Conservation (phyloP, 202 grass and related monocot species). For the Brachypodium distachyon region DNA sequence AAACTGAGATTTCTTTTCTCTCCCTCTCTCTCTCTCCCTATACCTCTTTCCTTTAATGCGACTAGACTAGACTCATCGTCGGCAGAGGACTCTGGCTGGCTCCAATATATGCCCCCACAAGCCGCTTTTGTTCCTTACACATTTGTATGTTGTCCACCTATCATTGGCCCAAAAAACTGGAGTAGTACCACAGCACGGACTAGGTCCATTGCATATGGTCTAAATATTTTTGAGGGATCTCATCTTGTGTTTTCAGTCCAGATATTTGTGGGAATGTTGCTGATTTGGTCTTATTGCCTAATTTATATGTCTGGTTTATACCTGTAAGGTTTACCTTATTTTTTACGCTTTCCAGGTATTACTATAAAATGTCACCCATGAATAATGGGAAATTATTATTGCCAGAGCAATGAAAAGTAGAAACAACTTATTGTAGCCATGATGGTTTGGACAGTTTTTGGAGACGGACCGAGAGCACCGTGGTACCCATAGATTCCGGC, state of each 20-base stretch:
- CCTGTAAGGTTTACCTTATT: too few species aligned
- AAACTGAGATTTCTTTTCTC: not conserved
- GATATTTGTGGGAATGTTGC: not conserved
- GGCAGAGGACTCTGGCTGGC: not conserved
- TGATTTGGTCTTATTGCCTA: not conserved
- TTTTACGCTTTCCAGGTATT: too few species aligned
- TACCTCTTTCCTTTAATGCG: not conserved
- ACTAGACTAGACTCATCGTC: slow-evolving; percentile 7
- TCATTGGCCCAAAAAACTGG: slow-evolving; percentile 5
- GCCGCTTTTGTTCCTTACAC: not conserved
- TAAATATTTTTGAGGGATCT: too few species aligned
- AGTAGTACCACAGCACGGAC: not conserved
- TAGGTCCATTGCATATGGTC: not conserved
- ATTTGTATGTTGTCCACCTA: slow-evolving; percentile 1
- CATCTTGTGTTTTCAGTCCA: not conserved
- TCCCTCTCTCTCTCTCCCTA: too few species aligned
- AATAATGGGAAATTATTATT: too few species aligned
- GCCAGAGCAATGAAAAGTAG: too few species aligned
- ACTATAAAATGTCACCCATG: too few species aligned
- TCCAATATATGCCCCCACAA: not conserved
- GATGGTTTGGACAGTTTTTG: too few species aligned
- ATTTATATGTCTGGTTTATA: not conserved
- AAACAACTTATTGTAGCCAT: too few species aligned
- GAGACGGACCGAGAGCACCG: too few species aligned
- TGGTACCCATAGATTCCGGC: too few species aligned